phyloP scores from a whole-genome alignment of 768 basidiomycete genomes.

The Rhodosporidiobolus odoratus region DNA sequence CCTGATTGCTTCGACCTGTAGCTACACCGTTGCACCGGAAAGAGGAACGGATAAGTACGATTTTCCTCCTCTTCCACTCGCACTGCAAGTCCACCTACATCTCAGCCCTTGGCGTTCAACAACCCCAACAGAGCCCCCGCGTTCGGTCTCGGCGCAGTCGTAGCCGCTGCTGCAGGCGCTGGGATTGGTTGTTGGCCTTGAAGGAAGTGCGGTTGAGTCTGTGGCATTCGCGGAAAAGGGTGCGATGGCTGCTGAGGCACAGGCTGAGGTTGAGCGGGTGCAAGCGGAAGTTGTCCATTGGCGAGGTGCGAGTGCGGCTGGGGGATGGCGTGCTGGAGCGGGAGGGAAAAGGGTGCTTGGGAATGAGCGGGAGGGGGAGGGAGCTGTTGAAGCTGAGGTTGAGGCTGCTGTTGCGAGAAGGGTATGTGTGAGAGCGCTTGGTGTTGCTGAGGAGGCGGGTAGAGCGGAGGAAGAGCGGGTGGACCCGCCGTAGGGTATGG shows the following conservation, averaged over 20 bases:
- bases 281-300: no score
- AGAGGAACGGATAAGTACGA: no score
- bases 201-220: neutral
- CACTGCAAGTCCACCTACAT: no score
- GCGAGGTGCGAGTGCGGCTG: neutral
- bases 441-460: neutral
- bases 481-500: neutral
- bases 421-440: neutral
- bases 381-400: neutral
- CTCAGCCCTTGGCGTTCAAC: slow-evolving; percentile 9
- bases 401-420: neutral
- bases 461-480: neutral
- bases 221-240: neutral
- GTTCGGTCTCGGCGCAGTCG: neutral
- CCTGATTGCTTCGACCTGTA: no score
- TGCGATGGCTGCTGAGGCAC: neutral
- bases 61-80: no score
- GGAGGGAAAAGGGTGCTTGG: no score
- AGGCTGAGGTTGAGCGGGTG: neutral
- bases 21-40: no score
- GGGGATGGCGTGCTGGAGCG: neutral
- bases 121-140: slow-evolving; percentile 22
- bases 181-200: no score
- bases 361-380: neutral
- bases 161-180: neutral